Conservation (phyloP, 495 filamentous ascomycete genomes). For the Cryomyces minteri region DNA sequence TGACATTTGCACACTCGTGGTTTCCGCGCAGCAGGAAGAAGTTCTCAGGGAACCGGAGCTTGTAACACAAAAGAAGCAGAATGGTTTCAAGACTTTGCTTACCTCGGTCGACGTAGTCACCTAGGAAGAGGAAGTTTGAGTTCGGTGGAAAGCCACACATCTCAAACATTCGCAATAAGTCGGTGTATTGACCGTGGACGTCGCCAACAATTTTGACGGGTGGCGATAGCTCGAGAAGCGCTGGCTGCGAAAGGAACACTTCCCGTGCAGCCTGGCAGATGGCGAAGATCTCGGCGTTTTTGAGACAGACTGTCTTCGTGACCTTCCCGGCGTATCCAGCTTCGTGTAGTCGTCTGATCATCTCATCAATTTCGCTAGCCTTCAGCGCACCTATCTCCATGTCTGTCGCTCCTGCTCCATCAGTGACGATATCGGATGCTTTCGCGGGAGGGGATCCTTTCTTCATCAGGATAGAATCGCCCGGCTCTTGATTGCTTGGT, state of each 20-base stretch:
- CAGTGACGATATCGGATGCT: not conserved
- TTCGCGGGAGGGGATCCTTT: constrained; percentile 23
- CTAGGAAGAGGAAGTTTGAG: constrained; percentile 89
- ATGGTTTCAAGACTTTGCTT: constrained; percentile 98
- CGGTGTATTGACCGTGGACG: constrained; percentile 95
- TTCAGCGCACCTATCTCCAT: constrained; percentile 66
- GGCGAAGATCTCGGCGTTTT: constrained; percentile 91
- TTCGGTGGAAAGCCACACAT: constrained; percentile 96
- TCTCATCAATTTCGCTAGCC: constrained; percentile 86
- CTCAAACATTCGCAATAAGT: constrained; percentile 94
- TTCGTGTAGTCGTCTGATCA: constrained; percentile 86
- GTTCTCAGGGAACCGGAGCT: constrained; percentile 96
- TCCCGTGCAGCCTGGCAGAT: constrained; percentile 79
- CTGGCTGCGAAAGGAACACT: constrained; percentile 79
- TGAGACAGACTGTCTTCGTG: constrained; percentile 89
- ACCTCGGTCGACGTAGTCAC: constrained; percentile 94
- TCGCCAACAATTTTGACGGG: constrained; percentile 98
- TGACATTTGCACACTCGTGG: constrained; percentile 98
- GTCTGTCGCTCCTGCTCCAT: constrained; percentile 1
- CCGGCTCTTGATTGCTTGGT: constrained; percentile 32
- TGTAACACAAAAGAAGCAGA: constrained; percentile 88
- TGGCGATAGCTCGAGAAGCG: constrained; percentile 78
- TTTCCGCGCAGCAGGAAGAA: constrained; percentile 96
- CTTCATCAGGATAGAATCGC: constrained; percentile 70
- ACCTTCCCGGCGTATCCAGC: constrained; percentile 92